phyloP scores from a whole-genome alignment of 768 basidiomycete species.

The Clavulina sp. region DNA sequence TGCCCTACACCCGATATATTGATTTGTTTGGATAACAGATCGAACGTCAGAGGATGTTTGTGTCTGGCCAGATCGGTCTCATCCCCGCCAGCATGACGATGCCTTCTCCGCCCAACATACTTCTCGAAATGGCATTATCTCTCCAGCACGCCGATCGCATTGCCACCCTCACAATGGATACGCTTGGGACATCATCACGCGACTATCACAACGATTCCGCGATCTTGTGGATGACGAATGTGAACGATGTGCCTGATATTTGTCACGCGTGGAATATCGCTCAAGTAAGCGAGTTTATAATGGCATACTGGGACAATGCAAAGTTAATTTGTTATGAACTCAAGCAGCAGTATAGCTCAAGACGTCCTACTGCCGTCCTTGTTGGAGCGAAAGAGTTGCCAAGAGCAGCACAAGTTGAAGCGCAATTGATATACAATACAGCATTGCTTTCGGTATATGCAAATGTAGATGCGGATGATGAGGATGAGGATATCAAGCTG shows the following conservation, averaged over 20 bases:
- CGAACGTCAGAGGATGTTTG: slow-evolving; percentile 55
- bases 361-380: not conserved
- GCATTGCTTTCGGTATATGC: not conserved
- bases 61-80: slow-evolving; percentile 92
- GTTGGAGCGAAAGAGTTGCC: slow-evolving; percentile 1
- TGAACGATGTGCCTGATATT: slow-evolving; percentile 24
- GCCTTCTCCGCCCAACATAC: slow-evolving; percentile 39
- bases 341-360: not conserved
- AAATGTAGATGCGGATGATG: not conserved
- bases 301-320: not conserved
- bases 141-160: slow-evolving; percentile 70
- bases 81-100: slow-evolving; percentile 56
- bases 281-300: not conserved
- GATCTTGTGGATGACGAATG: slow-evolving; percentile 54
- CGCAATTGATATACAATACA: slow-evolving; percentile 1
- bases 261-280: slow-evolving; percentile 21
- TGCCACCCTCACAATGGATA: slow-evolving; percentile 36
- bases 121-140: slow-evolving; percentile 51
- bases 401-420: not conserved
- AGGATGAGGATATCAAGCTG: not conserved
- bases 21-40: slow-evolving; percentile 28
- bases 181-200: slow-evolving; percentile 36
- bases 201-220: slow-evolving; percentile 40
- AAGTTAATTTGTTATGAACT: not conserved
- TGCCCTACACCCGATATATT: slow-evolving; percentile 1